Evolutionary conservation across 805 yeast genomes (phyloP), one percentile per base, ranked within the genome.

Genomic region (Naumovozyma dairenensis): DNA sequence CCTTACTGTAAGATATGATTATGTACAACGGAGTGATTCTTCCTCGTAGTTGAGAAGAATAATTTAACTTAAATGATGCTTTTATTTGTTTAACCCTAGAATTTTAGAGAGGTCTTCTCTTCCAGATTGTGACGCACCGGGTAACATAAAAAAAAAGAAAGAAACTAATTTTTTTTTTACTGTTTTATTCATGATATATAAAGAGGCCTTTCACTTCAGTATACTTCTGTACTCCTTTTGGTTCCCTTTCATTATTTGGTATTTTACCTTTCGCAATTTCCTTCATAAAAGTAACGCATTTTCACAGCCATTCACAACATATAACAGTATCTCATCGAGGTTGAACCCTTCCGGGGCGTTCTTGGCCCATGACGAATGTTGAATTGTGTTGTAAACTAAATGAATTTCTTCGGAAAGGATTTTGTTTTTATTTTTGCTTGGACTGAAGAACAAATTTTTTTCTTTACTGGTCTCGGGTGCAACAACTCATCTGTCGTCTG

Each of bases 391-490:
- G 58, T 43, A 47, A 38, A 38, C n/a, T 43, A 31, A 19, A 31
- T 18, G 35, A 33, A 26, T 37, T 36, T 32, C 33, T 44, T 24
- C 31, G n/a, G n/a, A n/a, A n/a, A n/a, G n/a, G n/a, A n/a, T 28
- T 26, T 17, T 49, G 12, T 21, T 27, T 33, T 36, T 33, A 28
- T 32, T 31, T 34, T 29, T 48, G 62, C 63, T 57, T 68, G 77
- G 69, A 65, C 78, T 72, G 80, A 74, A 75, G 80, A 75, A 45
- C 39, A 69, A 64, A 46, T 25, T 37, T 31, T n/a, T n/a, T 16
- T 35, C 59, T 49, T 57, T 54, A 71, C 62, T 60, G 72, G 66
- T 75, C 82, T 75, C 69, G 82, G 82, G 82, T 75, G 81, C 81
- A 71, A 75, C 72, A 65, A 59, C 64, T 66, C 78, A 71, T 72